Conservation (phyloP, 345 rosid genomes). For the Melastoma malabathricum region DNA sequence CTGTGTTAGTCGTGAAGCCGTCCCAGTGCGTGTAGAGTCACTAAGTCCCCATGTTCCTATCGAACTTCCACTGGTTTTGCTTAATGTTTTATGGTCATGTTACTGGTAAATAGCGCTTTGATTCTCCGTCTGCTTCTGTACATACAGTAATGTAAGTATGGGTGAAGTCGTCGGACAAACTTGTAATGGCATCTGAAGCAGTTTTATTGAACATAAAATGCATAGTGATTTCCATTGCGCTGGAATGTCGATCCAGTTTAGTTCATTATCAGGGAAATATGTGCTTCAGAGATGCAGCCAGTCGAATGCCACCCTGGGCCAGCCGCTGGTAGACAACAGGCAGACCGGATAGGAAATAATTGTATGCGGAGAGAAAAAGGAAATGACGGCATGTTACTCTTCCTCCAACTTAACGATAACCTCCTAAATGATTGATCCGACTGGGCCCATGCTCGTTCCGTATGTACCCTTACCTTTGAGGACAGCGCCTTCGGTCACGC, state of each 20-base stretch:
- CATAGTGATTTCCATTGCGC: not conserved
- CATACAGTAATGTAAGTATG: too few relatives aligned
- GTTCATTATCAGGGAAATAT: constrained; percentile 26
- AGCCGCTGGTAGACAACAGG: constrained; percentile 47
- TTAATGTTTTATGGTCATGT: not conserved
- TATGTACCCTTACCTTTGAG: constrained; percentile 35
- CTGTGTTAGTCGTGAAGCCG: constrained; percentile 39
- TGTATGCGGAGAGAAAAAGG: constrained; percentile 31
- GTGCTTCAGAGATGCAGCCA: constrained; percentile 73
- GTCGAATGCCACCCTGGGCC: constrained; percentile 81
- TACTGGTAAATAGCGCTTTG: too few relatives aligned
- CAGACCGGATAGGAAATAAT: constrained; percentile 57
- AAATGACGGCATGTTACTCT: not conserved
- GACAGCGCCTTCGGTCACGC: constrained; percentile 35
- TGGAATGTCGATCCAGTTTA: not conserved
- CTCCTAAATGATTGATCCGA: too few relatives aligned
- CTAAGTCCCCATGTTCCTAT: not conserved
- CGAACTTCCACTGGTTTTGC: not conserved
- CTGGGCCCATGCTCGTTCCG: too few relatives aligned
- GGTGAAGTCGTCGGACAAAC: too few relatives aligned
- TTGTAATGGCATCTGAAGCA: too few relatives aligned
- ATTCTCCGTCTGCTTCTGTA: too few relatives aligned
- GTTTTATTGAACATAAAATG: too few relatives aligned
- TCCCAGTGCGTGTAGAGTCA: not conserved
- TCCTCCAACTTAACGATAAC: too few relatives aligned